Evolutionary conservation across 2,329 filamentous ascomycete species (phyloP), one percentile per base, ranked within the genome.

Genomic region (Xylaria sp.): DNA sequence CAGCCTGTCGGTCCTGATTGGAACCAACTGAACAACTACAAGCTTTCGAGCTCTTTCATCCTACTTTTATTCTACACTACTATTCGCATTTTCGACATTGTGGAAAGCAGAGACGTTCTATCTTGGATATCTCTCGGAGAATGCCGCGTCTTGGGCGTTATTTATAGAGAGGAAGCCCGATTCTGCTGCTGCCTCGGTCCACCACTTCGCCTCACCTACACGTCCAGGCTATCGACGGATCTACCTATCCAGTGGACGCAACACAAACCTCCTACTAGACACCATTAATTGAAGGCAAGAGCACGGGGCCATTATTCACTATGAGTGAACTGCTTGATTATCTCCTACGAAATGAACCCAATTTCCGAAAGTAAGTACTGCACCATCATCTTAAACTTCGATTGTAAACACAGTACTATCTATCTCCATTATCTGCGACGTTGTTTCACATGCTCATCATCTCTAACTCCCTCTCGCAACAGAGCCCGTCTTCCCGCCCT

Each of bases 401-500:
- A 14, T 45, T 1, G 19, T 3, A 43, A 17, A 43, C 9, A 12
- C n/a, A 6, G 21, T 12, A 25, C 6, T 31, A 7, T 31, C n/a
- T n/a, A n/a, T n/a, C n/a, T 47, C 25, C 17, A 28, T n/a, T 6
- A 2, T 31, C 17, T 21, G 43, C 35, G 45, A n/a, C 23, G 8
- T 33, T 52, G 25, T 25, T 42, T 60, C 52, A 50, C 37, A 57
- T 50, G 51, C 60, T 54, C 49, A 60, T 33, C 23, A 5, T 31
- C 37, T 33, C 12, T 40, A n/a, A n/a, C n/a, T n/a, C n/a, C n/a
- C n/a, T n/a, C n/a, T 45, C n/a, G 28, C 66, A 77, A 75, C 68
- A 92, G 89, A 79, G 85, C 89, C 66, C 91, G 93, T 52, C 83
- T 97, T 12, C 89, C 92, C 12, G 94, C 92, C 4, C 87, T 97